Conservation (phyloP, 129 eudicot genomes). For the Sambucus nigra region DNA sequence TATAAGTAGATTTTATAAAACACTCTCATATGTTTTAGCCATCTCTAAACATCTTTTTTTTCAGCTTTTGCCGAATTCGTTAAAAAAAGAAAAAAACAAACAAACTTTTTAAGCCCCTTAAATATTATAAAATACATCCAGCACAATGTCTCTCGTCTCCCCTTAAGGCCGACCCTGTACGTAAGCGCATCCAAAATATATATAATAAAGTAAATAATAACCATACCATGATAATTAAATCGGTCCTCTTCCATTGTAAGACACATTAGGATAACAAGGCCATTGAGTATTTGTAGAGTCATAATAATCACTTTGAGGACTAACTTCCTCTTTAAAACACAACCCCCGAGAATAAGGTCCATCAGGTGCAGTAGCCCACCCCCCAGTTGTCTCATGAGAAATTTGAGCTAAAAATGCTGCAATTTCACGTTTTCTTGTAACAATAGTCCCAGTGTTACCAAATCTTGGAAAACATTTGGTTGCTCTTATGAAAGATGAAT, state of each 20-base stretch:
- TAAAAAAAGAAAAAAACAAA: too few species aligned
- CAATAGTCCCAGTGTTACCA: constrained; percentile 11
- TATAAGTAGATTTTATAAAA: too few species aligned
- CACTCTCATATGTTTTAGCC: too few species aligned
- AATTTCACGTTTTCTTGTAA: constrained; percentile 11
- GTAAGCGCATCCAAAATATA: too few species aligned
- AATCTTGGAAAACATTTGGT: not conserved
- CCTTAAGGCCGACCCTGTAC: too few species aligned
- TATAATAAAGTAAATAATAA: not conserved
- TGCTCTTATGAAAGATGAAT: constrained; percentile 13
- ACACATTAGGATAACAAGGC: constrained; percentile 24
- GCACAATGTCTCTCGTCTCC: too few species aligned
- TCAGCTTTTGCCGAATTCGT: too few species aligned
- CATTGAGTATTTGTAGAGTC: constrained; percentile 6
- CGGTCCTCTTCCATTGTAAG: constrained; percentile 30
- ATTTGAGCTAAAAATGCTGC: constrained; percentile 16
- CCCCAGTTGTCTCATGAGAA: constrained; percentile 23
- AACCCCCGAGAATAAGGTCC: constrained; percentile 14
- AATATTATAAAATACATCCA: too few species aligned
- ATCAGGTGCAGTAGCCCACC: constrained; percentile 10
- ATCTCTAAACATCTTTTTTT: too few species aligned
- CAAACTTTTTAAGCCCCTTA: not conserved
- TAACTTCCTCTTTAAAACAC: not conserved
- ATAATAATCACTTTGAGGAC: constrained; percentile 5
- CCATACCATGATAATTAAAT: constrained; percentile 26